phyloP scores from a whole-genome alignment of 2,329 filamentous ascomycete genomes.

The Hypomyces rosellus region DNA sequence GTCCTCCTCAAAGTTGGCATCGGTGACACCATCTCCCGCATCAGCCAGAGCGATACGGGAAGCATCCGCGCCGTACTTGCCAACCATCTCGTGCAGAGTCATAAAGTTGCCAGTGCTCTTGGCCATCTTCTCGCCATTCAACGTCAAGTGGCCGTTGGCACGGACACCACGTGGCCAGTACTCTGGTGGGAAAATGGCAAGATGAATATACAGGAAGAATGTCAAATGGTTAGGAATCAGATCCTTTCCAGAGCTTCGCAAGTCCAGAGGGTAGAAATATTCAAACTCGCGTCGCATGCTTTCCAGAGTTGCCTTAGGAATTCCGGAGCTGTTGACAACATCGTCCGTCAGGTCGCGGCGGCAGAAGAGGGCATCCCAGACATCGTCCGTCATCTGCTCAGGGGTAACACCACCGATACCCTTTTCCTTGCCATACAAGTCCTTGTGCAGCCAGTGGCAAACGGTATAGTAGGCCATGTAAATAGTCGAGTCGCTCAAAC shows the following conservation, averaged over 20 bases:
- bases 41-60: constrained; percentile 87
- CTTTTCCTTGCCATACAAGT: constrained; percentile 73
- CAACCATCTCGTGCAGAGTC: constrained; percentile 75
- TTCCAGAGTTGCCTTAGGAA: constrained; percentile 66
- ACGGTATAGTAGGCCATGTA: constrained; percentile 81
- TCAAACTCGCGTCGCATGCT: constrained; percentile 86
- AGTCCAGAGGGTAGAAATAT: constrained; percentile 93
- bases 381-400: constrained; percentile 88
- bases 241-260: constrained; percentile 86
- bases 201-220: constrained; percentile 90
- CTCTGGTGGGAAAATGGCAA: constrained; percentile 79
- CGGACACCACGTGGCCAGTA: constrained; percentile 86
- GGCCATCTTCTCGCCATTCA: constrained; percentile 98
- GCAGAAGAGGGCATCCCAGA: constrained; percentile 94
- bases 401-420: constrained; percentile 64
- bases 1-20: constrained; percentile 95
- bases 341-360: constrained; percentile 64
- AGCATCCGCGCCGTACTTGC: constrained; percentile 93
- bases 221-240: constrained; percentile 90
- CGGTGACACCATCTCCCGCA: constrained; percentile 86
- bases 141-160: constrained; percentile 84
- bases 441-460: constrained; percentile 65
- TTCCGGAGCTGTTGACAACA: constrained; percentile 58
- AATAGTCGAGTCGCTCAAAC: constrained; percentile 83
- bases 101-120: constrained; percentile 98